phyloP scores from a whole-genome alignment of 2,329 filamentous ascomycete genomes.

The Cladosporium sphaerospermum region DNA sequence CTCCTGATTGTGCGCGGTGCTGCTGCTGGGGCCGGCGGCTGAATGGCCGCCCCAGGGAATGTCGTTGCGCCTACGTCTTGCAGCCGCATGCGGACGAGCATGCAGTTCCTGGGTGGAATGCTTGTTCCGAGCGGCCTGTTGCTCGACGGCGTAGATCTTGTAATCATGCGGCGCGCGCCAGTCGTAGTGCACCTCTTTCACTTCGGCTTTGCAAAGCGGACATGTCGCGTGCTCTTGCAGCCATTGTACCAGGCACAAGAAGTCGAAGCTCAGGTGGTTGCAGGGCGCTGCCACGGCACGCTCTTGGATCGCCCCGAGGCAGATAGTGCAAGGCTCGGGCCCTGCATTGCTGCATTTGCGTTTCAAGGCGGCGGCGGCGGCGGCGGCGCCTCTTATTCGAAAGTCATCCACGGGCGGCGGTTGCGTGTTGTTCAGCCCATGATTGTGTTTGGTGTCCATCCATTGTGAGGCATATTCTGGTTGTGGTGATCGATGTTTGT shows the following conservation, averaged over 20 bases:
- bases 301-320: conserved; percentile 69
- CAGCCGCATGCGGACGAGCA: neutral
- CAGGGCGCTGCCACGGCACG: conserved; percentile 68
- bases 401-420: conserved; percentile 16
- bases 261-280: conserved; percentile 76
- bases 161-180: conserved; percentile 48
- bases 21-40: neutral
- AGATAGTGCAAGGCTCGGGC: conserved; percentile 70
- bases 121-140: neutral
- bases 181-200: conserved; percentile 60
- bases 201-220: conserved; percentile 62
- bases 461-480: conserved; percentile 7
- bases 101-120: neutral
- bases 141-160: conserved; percentile 51
- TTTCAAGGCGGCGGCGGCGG: neutral
- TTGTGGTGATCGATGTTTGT: no score
- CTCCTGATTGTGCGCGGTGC: neutral
- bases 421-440: conserved; percentile 6
- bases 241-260: conserved; percentile 78
- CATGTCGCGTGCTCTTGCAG: conserved; percentile 65
- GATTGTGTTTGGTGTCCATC: conserved; percentile 15
- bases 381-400: conserved; percentile 24
- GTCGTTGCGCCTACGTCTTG: neutral
- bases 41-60: neutral
- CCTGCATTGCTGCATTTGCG: conserved; percentile 10